These are phyloP conservation scores for Alternaria panax DNA, from an alignment of 2,329 filamentous ascomycete genomes.

Conservation along the genomic window DNA sequence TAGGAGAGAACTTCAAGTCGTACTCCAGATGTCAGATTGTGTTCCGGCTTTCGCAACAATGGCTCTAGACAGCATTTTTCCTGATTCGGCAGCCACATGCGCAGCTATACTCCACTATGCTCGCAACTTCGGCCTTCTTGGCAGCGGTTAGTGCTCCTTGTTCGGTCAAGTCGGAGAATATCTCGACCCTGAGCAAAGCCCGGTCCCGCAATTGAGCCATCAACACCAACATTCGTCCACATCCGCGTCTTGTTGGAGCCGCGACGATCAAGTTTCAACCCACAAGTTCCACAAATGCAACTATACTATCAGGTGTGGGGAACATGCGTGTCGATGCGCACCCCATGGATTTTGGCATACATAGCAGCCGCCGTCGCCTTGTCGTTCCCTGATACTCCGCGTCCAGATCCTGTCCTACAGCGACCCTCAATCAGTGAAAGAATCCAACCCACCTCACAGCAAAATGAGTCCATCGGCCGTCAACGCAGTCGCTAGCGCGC, in stretches of 20 bases:
- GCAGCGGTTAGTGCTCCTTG: slow-evolving; percentile 5
- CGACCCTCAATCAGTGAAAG: background rate
- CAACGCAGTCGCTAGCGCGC: background rate
- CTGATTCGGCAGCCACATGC: background rate
- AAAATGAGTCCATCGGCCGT: slow-evolving; percentile 9
- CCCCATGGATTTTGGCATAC: background rate
- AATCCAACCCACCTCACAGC: no score
- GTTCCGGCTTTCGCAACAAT: background rate
- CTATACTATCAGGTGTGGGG: background rate
- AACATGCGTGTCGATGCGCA: background rate
- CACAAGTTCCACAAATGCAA: background rate
- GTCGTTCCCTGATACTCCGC: background rate
- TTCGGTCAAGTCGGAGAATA: background rate
- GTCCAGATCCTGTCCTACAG: background rate
- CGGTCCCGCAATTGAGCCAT: background rate
- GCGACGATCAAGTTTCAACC: background rate
- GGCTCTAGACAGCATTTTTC: background rate
- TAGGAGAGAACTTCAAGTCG: background rate
- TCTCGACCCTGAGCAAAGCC: background rate
- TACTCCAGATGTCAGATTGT: background rate
- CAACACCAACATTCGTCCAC: background rate
- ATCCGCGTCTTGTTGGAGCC: background rate
- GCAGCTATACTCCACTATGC: background rate
- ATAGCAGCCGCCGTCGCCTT: background rate
- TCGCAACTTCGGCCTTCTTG: background rate